Evolutionary conservation across 176 grass and related monocot species (phyloP).

Genomic region (Paspalum vaginatum): DNA sequence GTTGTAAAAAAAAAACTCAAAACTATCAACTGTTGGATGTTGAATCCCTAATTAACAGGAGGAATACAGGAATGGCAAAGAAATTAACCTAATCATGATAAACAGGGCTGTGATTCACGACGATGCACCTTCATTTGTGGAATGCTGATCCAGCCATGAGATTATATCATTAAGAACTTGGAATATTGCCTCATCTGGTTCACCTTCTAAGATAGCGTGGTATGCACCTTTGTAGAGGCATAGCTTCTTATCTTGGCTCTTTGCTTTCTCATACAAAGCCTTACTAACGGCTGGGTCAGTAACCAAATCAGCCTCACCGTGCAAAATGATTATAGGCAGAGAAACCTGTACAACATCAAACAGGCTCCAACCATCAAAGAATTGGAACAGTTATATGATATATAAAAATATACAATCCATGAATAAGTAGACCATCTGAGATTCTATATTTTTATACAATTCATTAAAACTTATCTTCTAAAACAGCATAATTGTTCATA

Average conservation of each 20-base stretch:
- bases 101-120: slow-evolving; percentile 18
- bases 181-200: slow-evolving; percentile 84
- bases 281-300: slow-evolving; percentile 92
- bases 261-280: slow-evolving; percentile 86
- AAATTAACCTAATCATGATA: not conserved
- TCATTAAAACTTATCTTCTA: not conserved
- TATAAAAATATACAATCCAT: not conserved
- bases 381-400: not conserved
- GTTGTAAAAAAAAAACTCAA: slow-evolving; percentile 32
- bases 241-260: slow-evolving; percentile 79
- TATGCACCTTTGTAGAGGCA: slow-evolving; percentile 75
- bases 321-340: slow-evolving; percentile 82
- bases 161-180: slow-evolving; percentile 82
- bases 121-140: slow-evolving; percentile 39
- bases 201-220: slow-evolving; percentile 85
- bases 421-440: not conserved
- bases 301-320: slow-evolving; percentile 80
- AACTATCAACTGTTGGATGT: not conserved
- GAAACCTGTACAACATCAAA: slow-evolving; percentile 66
- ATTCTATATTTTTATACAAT: not conserved
- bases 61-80: not conserved
- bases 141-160: slow-evolving; percentile 78
- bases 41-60: not conserved
- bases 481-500: not conserved
- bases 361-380: not conserved